A percentile compares a stretch with the other conserved stretches of the same genome.
phyloP scores from a whole-genome alignment of 2,329 filamentous ascomycete genomes.

The Ceratocystiopsis minuta region DNA sequence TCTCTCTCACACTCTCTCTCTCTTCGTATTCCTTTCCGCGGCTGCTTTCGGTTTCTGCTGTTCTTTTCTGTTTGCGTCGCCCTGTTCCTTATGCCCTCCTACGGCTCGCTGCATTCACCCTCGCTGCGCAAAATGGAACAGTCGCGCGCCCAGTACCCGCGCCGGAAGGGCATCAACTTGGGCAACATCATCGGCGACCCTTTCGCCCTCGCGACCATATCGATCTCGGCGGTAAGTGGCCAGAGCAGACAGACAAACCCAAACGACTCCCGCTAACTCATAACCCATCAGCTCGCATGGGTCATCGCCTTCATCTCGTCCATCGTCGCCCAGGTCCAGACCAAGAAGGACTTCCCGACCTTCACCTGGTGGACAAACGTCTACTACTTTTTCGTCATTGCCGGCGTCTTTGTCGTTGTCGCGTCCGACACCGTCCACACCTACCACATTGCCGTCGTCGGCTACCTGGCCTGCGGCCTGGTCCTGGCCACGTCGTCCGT shows the following conservation, averaged over 20 bases:
- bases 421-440: conserved; percentile 70
- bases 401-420: conserved; percentile 65
- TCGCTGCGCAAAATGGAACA: conserved; percentile 70
- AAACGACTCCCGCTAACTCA: no score
- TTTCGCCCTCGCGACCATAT: conserved; percentile 85
- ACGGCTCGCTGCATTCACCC: conserved; percentile 55
- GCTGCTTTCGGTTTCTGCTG: neutral
- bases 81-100: conserved; percentile 49
- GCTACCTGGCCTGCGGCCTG: conserved; percentile 67
- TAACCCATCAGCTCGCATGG: conserved; percentile 66
- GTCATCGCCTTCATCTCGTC: conserved; percentile 78
- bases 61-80: neutral
- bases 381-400: conserved; percentile 69
- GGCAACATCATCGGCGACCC: conserved; percentile 92
- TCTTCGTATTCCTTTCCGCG: neutral
- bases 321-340: conserved; percentile 48
- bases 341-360: conserved; percentile 46
- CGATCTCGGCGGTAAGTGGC: conserved; percentile 58
- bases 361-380: conserved; percentile 86
- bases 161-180: conserved; percentile 47
- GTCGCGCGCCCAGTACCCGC: conserved; percentile 36
- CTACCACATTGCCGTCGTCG: conserved; percentile 82
- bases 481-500: conserved; percentile 74
- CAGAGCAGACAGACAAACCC: no score
- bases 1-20: neutral